A percentile compares a stretch with the other conserved stretches of the same genome.
Evolutionary conservation across 352 stramenopile genomes (phyloP).

Genomic region (Globisporangium cystogenes): DNA sequence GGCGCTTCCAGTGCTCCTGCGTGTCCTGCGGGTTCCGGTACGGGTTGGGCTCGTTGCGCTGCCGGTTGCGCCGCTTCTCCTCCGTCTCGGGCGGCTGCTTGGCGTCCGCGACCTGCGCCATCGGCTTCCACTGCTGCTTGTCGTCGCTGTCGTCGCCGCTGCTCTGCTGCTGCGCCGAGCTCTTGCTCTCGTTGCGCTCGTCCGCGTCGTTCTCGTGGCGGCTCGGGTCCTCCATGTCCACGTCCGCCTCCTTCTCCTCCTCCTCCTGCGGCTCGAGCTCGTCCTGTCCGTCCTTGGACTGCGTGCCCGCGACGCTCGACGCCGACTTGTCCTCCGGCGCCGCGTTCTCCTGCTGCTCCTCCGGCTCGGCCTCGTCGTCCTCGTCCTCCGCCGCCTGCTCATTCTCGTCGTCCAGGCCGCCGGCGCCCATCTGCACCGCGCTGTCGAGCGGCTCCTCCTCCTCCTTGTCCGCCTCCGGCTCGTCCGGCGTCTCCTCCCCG

Average conservation of each 20-base stretch:
- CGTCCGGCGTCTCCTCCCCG: conserved; percentile 42
- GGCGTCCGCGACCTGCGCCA: conserved; percentile 32
- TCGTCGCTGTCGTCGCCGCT: conserved; percentile 54
- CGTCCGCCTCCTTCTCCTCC: conserved; percentile 26
- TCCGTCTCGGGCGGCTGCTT: conserved; percentile 40
- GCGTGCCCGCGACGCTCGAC: conserved; percentile 57
- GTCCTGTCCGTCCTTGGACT: conserved; percentile 81
- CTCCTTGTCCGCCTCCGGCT: conserved; percentile 56
- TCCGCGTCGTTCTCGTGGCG: conserved; percentile 23
- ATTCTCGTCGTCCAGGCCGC: conserved; percentile 70
- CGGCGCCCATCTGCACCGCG: conserved; percentile 60
- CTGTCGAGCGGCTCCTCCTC: conserved; percentile 65
- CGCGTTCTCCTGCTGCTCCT: conserved; percentile 43
- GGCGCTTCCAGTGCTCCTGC: conserved; percentile 96
- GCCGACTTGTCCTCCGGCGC: conserved; percentile 32
- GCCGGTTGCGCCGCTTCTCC: conserved; percentile 68
- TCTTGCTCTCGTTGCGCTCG: conserved; percentile 56
- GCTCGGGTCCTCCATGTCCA: conserved; percentile 24
- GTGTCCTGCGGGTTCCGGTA: conserved; percentile 94
- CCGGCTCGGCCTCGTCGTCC: conserved; percentile 44
- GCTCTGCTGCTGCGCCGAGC: conserved; percentile 39
- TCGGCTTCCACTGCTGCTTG: conserved; percentile 45
- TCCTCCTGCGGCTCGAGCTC: conserved; percentile 52
- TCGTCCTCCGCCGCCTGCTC: conserved; percentile 64
- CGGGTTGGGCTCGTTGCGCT: conserved; percentile 90